Conservation (phyloP, 352 stramenopile genomes). For the Globisporangium camurandrum region DNA sequence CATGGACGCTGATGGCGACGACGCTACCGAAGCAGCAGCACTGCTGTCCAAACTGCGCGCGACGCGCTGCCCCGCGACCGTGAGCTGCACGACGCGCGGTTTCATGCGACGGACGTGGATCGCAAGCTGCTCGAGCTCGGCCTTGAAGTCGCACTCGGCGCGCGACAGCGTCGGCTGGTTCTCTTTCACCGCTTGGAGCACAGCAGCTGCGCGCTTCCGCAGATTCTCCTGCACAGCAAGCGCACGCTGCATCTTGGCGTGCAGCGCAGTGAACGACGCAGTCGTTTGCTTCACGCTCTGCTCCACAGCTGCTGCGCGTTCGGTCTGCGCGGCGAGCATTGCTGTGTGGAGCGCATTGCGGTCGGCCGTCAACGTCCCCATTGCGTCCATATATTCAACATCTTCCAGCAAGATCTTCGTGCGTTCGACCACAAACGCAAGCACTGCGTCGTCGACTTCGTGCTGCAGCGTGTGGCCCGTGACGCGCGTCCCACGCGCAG, state of each 20-base stretch:
- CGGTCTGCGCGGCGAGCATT: slow-evolving; percentile 43
- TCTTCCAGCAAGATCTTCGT: slow-evolving; percentile 43
- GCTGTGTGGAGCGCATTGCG: slow-evolving; percentile 48
- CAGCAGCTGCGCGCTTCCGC: slow-evolving; percentile 62
- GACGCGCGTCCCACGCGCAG: slow-evolving; percentile 50
- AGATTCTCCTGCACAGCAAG: slow-evolving; percentile 67
- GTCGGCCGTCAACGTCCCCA: slow-evolving; percentile 59
- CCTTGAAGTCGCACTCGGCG: slow-evolving; percentile 63
- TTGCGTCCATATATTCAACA: slow-evolving; percentile 65
- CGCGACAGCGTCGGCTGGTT: slow-evolving; percentile 73
- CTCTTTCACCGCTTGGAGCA: slow-evolving; percentile 75
- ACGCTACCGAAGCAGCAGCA: slow-evolving; percentile 17
- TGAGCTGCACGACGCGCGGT: slow-evolving; percentile 62
- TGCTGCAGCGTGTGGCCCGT: slow-evolving; percentile 50
- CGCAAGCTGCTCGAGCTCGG: slow-evolving; percentile 55
- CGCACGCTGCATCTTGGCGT: slow-evolving; percentile 50
- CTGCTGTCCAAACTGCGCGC: slow-evolving; percentile 42
- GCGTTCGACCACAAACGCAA: slow-evolving; percentile 69
- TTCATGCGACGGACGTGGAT: slow-evolving; percentile 64
- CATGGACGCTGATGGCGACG: slow-evolving; percentile 15
- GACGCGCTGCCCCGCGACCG: slow-evolving; percentile 49
- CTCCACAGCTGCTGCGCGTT: slow-evolving; percentile 35
- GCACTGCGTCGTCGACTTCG: slow-evolving; percentile 60
- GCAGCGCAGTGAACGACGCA: slow-evolving; percentile 28
- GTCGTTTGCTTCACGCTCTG: slow-evolving; percentile 24